A percentile compares a stretch with the other conserved stretches of the same genome.
Conservation (phyloP, 495 filamentous ascomycete genomes). For the Lophiostoma macrostomum region DNA sequence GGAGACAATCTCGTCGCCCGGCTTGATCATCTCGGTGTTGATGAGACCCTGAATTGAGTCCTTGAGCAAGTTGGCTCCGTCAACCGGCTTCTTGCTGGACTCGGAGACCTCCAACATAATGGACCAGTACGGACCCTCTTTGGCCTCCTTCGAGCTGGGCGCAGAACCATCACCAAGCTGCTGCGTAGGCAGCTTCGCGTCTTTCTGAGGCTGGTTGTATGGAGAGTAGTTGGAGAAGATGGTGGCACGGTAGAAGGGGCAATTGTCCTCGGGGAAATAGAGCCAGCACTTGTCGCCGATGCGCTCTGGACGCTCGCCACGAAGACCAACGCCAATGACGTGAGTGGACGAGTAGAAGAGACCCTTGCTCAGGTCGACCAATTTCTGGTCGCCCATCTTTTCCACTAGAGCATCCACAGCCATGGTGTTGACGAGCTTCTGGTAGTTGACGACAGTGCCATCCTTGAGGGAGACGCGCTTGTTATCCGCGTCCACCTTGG, state of each 20-base stretch:
- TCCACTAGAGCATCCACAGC: constrained; percentile 86
- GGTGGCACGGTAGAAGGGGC: constrained; percentile 98
- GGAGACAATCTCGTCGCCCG: constrained; percentile 91
- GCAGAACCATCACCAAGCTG: constrained; percentile 82
- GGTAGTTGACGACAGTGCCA: constrained; percentile 86
- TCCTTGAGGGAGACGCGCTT: constrained; percentile 80
- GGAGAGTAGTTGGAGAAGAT: constrained; percentile 99
- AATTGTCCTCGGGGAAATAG: constrained; percentile 99
- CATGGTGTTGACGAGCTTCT: constrained; percentile 95
- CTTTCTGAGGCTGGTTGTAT: constrained; percentile 85
- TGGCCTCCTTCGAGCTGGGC: constrained; percentile 61
- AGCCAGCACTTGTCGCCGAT: constrained; percentile 99
- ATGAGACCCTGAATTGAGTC: constrained; percentile 95
- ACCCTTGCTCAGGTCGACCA: constrained; percentile 78
- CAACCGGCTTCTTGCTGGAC: constrained; percentile 89
- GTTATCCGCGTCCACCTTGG: constrained; percentile 76
- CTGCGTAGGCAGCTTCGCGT: constrained; percentile 80
- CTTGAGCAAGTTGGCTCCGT: constrained; percentile 73
- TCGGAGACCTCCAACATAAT: constrained; percentile 99
- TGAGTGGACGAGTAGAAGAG: constrained; percentile 98
- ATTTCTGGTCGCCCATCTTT: constrained; percentile 80
- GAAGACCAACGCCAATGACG: constrained; percentile 93
- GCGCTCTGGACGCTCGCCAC: constrained; percentile 85
- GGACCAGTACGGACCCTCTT: constrained; percentile 96
- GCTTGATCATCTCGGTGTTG: constrained; percentile 92